Evolutionary conservation across 768 basidiomycete genomes (phyloP).

Genomic region (Pleurotus eryngii): DNA sequence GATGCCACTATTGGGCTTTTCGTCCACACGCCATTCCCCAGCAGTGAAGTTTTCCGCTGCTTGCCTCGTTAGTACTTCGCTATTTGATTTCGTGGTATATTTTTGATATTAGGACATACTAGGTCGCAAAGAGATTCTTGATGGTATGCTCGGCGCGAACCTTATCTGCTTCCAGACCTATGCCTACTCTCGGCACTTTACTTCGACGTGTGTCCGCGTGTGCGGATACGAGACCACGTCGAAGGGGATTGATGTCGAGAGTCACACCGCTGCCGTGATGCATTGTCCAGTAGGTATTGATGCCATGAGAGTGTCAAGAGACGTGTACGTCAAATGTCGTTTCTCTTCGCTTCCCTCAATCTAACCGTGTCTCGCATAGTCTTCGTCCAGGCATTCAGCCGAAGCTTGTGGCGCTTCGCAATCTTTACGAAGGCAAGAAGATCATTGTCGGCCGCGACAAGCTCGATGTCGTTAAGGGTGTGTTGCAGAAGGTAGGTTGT

Average conservation of each 20-base stretch:
- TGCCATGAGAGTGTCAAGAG: constrained; percentile 81
- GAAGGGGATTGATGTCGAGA: constrained; percentile 78
- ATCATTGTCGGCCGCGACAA: constrained; percentile 98
- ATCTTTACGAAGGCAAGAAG: constrained; percentile 93
- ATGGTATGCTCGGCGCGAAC: constrained; percentile 97
- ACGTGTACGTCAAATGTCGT: constrained; percentile 48
- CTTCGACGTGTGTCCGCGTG: constrained; percentile 91
- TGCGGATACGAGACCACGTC: constrained; percentile 88
- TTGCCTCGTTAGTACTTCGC: constrained; percentile 66
- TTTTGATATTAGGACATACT: background rate
- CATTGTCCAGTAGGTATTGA: constrained; percentile 97
- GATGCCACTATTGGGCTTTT: constrained; percentile 84
- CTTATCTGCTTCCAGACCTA: constrained; percentile 97
- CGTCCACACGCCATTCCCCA: constrained; percentile 97
- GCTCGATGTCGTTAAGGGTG: constrained; percentile 97
- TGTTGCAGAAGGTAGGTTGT: constrained; percentile 79
- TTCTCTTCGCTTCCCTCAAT: constrained; percentile 4
- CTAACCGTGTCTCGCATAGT: constrained; percentile 25
- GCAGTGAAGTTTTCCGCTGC: constrained; percentile 93
- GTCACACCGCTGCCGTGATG: constrained; percentile 75
- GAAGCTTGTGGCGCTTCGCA: constrained; percentile 81
- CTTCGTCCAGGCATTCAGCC: constrained; percentile 80
- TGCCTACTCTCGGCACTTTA: constrained; percentile 93
- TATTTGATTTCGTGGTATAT: background rate
- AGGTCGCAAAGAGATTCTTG: constrained; percentile 90